Percentiles rank a stretch among this genome's conserved stretches.
These are phyloP conservation scores for Aureobasidium uvarum DNA, from an alignment of 2,329 filamentous ascomycete genomes.

Conservation along the genomic window DNA sequence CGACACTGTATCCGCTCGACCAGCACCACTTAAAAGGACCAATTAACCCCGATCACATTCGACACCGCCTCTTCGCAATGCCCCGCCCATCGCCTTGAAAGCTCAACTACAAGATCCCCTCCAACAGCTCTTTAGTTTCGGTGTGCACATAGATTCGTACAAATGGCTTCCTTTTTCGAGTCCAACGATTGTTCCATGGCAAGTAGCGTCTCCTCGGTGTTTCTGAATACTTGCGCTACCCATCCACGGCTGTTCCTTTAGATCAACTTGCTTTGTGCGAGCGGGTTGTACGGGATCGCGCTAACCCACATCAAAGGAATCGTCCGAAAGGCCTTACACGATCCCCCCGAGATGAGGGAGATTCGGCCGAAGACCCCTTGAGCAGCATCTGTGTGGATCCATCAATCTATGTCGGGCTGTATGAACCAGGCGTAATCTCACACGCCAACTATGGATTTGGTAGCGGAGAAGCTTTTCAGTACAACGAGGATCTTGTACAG, in stretches of 20 bases:
- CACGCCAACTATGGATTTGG: background rate
- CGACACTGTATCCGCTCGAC: background rate
- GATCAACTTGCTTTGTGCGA: constrained; percentile 2
- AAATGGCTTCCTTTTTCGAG: constrained; percentile 20
- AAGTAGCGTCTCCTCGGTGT: constrained; percentile 4
- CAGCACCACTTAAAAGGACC: constrained; percentile 19
- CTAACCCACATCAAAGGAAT: constrained; percentile 17
- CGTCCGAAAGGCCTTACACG: background rate
- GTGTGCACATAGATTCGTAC: constrained; percentile 11
- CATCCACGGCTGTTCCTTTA: constrained; percentile 23
- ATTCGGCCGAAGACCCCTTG: constrained; percentile 12
- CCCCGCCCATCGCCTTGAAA: constrained; percentile 7
- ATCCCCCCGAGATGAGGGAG: background rate
- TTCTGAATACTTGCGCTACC: constrained; percentile 16
- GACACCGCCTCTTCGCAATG: constrained; percentile 23
- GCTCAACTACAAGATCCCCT: constrained; percentile 10
- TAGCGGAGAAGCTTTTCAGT: background rate
- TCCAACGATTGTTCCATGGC: constrained; percentile 12
- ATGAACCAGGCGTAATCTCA: background rate
- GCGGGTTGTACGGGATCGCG: background rate
- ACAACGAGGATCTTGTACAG: constrained; percentile 24
- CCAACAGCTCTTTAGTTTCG: background rate
- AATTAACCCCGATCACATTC: constrained; percentile 10
- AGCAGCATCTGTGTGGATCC: constrained; percentile 11
- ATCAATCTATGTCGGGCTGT: background rate